Base-by-base conservation (phyloP, 2,329 filamentous ascomycete genomes). In the Phaeosphaeriaceae sp. region DNA sequence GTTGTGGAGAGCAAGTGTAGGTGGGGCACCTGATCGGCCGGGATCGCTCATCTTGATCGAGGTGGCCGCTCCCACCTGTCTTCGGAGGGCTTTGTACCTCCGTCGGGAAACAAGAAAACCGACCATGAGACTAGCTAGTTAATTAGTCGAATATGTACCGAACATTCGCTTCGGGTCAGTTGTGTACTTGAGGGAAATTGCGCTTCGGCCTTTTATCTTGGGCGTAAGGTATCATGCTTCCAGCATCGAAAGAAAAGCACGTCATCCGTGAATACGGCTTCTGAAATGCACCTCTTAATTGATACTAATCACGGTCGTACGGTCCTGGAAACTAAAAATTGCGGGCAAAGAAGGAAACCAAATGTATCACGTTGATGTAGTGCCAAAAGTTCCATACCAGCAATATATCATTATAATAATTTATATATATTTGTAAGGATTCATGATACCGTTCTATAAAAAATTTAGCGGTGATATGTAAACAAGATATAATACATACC, bases 341-440 rank as follows among this genome's bases (percentile, higher is more conserved):
- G n/a, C n/a, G n/a, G n/a, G n/a, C n/a, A n/a, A n/a, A n/a, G n/a
- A n/a, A n/a, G n/a, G n/a, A n/a, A n/a, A n/a, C n/a, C n/a, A n/a
- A n/a, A n/a, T n/a, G n/a, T n/a, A n/a, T n/a, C n/a, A n/a, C n/a
- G n/a, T n/a, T n/a, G n/a, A n/a, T n/a, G n/a, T n/a, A n/a, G n/a
- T n/a, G n/a, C n/a, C n/a, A n/a, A n/a, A n/a, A n/a, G n/a, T n/a
- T n/a, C n/a, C n/a, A n/a, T n/a, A n/a, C n/a, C n/a, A n/a, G n/a
- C 42, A 20, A 51, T 37, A 36, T 52, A 36, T 43, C 45, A 13
- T 9, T 28, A 7, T 5, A 11, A 3, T 29, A 11, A 23, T 36
- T 38, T 72, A 80, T 62, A 97, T 88, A 74, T 97, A 97, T 77
- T 97, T 97, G 81, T 97, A 97, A 0, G 93, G 93, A 77, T 97